Evolutionary conservation across 1,284 basidiomycete genomes (phyloP).

Genomic region (Trichosporon inkin): DNA sequence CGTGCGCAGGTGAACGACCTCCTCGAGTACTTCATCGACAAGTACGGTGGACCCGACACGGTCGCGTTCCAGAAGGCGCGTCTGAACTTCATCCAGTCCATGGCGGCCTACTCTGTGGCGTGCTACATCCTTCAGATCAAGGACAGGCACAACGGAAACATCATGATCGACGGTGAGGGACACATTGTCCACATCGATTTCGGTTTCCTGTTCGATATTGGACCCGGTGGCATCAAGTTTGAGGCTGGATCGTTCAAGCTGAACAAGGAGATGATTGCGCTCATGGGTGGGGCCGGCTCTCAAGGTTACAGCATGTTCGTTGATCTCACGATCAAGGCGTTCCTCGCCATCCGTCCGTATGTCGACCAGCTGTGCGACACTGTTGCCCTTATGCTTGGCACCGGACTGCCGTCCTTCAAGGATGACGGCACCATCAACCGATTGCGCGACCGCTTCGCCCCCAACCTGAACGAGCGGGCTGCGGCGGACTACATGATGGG

Average conservation of each 20-base stretch:
- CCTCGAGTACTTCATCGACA: constrained; percentile 88
- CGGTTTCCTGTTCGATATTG: constrained; percentile 97
- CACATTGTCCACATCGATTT: constrained; percentile 95
- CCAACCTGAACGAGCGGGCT: constrained; percentile 76
- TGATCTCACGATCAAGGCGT: constrained; percentile 90
- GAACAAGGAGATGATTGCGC: constrained; percentile 92
- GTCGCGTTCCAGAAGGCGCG: constrained; percentile 88
- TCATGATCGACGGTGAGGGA: constrained; percentile 96
- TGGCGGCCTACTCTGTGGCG: constrained; percentile 99
- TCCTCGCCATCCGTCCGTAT: constrained; percentile 88
- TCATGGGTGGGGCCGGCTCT: constrained; percentile 93
- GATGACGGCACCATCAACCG: constrained; percentile 86
- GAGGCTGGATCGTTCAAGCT: constrained; percentile 97
- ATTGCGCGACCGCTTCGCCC: constrained; percentile 79
- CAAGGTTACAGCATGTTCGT: constrained; percentile 93
- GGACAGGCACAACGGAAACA: constrained; percentile 97
- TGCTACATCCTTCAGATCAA: constrained; percentile 98
- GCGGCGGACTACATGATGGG: constrained; percentile 90
- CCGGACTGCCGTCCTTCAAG: constrained; percentile 92
- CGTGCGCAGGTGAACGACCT: constrained; percentile 96
- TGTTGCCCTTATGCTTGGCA: constrained; percentile 89
- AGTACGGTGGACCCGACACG: constrained; percentile 85
- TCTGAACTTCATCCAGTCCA: constrained; percentile 95
- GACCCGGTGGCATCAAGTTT: constrained; percentile 73
- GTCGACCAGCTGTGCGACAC: constrained; percentile 83